These are phyloP conservation scores for Magnaporthales sp. DNA, from an alignment of 2,329 filamentous ascomycete genomes.

Conservation along the genomic window DNA sequence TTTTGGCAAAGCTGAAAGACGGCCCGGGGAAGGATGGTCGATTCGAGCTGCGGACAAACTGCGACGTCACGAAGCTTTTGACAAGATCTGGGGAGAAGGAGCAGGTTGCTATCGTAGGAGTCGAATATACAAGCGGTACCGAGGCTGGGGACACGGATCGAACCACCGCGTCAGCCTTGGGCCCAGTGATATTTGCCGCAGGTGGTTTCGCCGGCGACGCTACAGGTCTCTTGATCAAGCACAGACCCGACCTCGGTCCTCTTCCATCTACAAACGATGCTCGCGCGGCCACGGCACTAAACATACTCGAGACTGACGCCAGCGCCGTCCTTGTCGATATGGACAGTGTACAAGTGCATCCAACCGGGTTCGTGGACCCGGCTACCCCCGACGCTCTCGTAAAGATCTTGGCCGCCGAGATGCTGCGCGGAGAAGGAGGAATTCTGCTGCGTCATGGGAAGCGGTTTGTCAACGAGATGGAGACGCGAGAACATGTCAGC, in stretches of 20 bases:
- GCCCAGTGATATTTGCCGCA: slow-evolving; percentile 49
- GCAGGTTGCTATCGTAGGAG: background rate
- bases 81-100: slow-evolving; percentile 9
- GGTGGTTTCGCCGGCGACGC: slow-evolving; percentile 58
- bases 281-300: slow-evolving; percentile 43
- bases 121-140: background rate
- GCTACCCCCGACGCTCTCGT: slow-evolving; percentile 31
- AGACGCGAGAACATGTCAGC: slow-evolving; percentile 49
- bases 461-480: slow-evolving; percentile 54
- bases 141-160: background rate
- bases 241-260: slow-evolving; percentile 49
- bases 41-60: slow-evolving; percentile 43
- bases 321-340: slow-evolving; percentile 39
- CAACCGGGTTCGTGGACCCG: slow-evolving; percentile 54
- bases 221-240: slow-evolving; percentile 42
- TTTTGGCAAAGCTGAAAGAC: slow-evolving; percentile 41
- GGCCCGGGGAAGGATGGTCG: slow-evolving; percentile 12
- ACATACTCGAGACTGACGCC: slow-evolving; percentile 24
- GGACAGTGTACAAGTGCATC: slow-evolving; percentile 54
- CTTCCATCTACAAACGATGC: slow-evolving; percentile 57
- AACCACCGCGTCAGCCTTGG: slow-evolving; percentile 22
- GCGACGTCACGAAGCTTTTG: slow-evolving; percentile 43
- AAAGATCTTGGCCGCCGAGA: slow-evolving; percentile 57
- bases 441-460: slow-evolving; percentile 40
- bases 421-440: slow-evolving; percentile 54